Conservation (phyloP, 2,329 filamentous ascomycete species). For the Zopfia rhizophila region DNA sequence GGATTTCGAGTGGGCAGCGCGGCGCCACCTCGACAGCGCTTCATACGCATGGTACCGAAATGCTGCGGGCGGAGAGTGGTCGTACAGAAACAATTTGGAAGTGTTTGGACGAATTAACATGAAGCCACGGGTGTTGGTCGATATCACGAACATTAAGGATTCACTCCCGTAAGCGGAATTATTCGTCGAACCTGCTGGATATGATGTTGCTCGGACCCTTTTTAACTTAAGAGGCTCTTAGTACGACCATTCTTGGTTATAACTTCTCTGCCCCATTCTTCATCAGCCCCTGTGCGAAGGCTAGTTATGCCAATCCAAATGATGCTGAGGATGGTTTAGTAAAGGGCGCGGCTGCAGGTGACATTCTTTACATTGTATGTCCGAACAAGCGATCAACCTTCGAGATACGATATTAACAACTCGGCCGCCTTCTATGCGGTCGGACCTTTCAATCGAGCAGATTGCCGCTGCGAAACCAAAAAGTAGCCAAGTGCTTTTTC, state of each 20-base stretch:
- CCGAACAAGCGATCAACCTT: too few relatives aligned
- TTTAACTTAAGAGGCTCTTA: constrained; percentile 26
- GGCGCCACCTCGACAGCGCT: constrained; percentile 54
- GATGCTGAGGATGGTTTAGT: constrained; percentile 59
- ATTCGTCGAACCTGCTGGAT: too few relatives aligned
- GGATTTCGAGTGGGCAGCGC: constrained; percentile 63
- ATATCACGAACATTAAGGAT: constrained; percentile 54
- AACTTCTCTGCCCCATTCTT: constrained; percentile 62
- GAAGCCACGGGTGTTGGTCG: constrained; percentile 59
- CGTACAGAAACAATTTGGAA: constrained; percentile 65
- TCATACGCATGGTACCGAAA: constrained; percentile 66
- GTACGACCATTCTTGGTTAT: constrained; percentile 62
- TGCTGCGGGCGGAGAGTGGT: constrained; percentile 62
- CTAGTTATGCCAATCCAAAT: constrained; percentile 53
- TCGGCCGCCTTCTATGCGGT: constrained; percentile 45
- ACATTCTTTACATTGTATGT: constrained; percentile 62
- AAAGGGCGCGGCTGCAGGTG: constrained; percentile 55
- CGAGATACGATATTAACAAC: too few relatives aligned
- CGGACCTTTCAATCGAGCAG: constrained; percentile 38
- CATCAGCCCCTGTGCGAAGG: constrained; percentile 53
- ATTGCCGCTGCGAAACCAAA: constrained; percentile 34
- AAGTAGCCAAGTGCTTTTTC: constrained; percentile 43
- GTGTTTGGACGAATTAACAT: constrained; percentile 59
- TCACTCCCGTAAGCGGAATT: too few relatives aligned
- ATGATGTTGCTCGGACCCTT: too few relatives aligned